Evolutionary conservation across 2,329 filamentous ascomycete species (phyloP), one percentile per base, ranked within the genome.

Genomic region (Zymoseptoria tritici): DNA sequence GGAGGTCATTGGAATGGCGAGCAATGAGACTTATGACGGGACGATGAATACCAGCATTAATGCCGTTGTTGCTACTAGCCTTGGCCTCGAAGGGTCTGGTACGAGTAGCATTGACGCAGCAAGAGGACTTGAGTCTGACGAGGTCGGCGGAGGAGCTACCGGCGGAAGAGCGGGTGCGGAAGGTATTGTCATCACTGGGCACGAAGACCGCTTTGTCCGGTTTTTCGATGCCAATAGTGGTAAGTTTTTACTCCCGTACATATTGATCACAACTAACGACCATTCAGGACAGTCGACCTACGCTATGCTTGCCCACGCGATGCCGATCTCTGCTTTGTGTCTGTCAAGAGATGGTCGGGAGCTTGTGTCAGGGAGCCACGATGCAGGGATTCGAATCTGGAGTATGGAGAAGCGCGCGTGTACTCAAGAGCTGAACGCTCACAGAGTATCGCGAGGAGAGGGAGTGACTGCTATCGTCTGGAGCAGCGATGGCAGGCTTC

Each of bases 181-280:
- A 74, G 94, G 94, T 11, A 90, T 95, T 21, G 89, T 99, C 60
- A 97, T 99, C 65, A 95, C 90, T 62, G 94, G 94, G 65, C 93
- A 99, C 72, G 94, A 99, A 78, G 94, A 99, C 77, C 87, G 90
- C 68, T 97, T 91, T 71, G 91, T 99, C 68, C 84, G 93, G 66
- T 96, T 99, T 81, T 99, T 96, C 74, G 94, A 99, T 80, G 94
- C 94, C 64, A 97, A 99, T 73, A 96, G 91, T 77, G 94, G 94
- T 97, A 88, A 76, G 90, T 84, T 7, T 11, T n/a, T 8, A 9
- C 8, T 29, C 26, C 26, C 4, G 8, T 29, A 29, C 26, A 29
- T 6, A 9, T 29, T 29, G 26, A 29, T 29, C 36, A n/a, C 36
- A 49, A 73, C 54, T 24, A 11, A 57, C 11, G 2, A 5, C 5